A percentile compares a stretch with the other conserved stretches of the same genome.
phyloP scores from a whole-genome alignment of 139 green algal species.

The Micractinium conductrix region DNA sequence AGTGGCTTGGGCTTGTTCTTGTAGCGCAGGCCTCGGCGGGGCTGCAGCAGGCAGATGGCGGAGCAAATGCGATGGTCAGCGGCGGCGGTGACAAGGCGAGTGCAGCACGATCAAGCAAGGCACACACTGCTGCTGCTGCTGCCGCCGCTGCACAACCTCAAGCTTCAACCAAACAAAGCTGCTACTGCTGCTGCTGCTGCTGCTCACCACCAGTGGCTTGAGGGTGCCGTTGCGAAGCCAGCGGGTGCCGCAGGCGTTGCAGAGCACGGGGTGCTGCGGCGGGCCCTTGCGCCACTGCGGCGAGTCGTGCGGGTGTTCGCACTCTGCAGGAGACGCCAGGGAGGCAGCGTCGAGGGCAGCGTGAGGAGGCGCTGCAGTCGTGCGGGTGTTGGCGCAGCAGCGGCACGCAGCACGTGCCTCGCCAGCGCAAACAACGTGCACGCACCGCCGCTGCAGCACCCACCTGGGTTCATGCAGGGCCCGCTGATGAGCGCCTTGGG shows the following conservation, averaged over 20 bases:
- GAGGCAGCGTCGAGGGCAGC: constrained; percentile 36
- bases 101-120: too few relatives aligned
- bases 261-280: constrained; percentile 64
- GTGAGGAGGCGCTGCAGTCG: constrained; percentile 26
- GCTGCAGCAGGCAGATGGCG: neutral
- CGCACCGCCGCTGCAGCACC: too few relatives aligned
- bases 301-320: constrained; percentile 42
- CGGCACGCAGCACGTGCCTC: too few relatives aligned
- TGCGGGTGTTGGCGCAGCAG: constrained; percentile 26
- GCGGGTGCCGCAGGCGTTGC: constrained; percentile 79
- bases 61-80: neutral
- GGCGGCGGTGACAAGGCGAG: too few relatives aligned
- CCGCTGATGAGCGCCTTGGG: constrained; percentile 4
- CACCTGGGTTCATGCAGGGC: constrained; percentile 45
- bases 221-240: constrained; percentile 53
- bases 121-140: neutral
- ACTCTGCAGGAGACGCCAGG: too few relatives aligned
- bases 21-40: constrained; percentile 48
- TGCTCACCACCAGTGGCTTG: constrained; percentile 42
- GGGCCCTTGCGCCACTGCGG: constrained; percentile 73
- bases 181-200: neutral
- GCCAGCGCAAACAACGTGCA: too few relatives aligned
- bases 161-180: neutral
- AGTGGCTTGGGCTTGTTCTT: constrained; percentile 38
- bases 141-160: neutral